These are phyloP conservation scores for Toxicodendron radicans DNA, from an alignment of 345 rosid genomes.

Conservation along the genomic window DNA sequence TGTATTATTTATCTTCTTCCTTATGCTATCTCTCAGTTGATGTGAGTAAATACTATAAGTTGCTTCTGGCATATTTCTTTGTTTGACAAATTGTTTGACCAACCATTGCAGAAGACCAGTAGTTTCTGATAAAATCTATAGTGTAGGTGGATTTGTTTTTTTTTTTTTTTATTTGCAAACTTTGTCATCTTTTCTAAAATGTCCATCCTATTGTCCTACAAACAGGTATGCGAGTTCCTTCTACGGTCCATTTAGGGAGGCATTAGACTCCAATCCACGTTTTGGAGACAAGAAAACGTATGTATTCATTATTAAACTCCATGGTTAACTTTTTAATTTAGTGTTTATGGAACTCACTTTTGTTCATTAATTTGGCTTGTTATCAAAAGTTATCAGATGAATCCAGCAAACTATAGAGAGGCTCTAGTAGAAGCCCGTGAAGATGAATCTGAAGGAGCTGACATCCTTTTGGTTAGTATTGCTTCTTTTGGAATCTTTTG, in stretches of 20 bases:
- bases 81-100: background rate
- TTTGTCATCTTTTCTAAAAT: conserved; percentile 14
- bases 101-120: background rate
- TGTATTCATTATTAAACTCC: conserved; percentile 17
- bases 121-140: background rate
- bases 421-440: conserved; percentile 78
- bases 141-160: background rate
- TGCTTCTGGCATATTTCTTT: background rate
- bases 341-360: conserved; percentile 15
- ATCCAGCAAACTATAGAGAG: conserved; percentile 91
- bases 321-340: background rate
- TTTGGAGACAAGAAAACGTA: conserved; percentile 97
- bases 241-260: conserved; percentile 96
- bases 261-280: conserved; percentile 89
- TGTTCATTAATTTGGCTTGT: conserved; percentile 28
- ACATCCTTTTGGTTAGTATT: conserved; percentile 76
- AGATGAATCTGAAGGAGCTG: conserved; percentile 98
- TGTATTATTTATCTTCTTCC: too few species aligned
- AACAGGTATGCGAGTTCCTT: conserved; percentile 94
- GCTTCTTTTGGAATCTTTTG: conserved; percentile 9
- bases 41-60: too few species aligned
- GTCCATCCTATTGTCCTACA: conserved; percentile 7
- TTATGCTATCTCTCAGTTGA: too few species aligned
- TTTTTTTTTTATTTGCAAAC: background rate
- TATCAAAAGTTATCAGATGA: conserved; percentile 90